Conservation (phyloP, 78 protist genomes). For the Planoprotostelium fungivorum region DNA sequence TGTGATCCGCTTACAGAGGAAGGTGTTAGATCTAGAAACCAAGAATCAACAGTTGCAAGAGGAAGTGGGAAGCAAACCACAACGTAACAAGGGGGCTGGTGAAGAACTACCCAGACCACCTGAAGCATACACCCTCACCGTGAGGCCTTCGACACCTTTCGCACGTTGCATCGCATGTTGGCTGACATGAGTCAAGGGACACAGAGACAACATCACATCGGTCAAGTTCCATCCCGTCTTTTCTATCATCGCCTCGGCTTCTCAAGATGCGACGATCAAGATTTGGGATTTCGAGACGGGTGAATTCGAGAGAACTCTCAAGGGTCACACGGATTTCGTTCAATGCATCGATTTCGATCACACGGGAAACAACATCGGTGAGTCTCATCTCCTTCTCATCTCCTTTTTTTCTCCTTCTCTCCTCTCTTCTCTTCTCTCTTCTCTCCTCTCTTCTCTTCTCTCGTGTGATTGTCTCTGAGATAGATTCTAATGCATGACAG, state of each 20-base stretch:
- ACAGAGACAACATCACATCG: conserved; percentile 61
- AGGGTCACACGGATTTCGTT: conserved; percentile 82
- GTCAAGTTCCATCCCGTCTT: conserved; percentile 71
- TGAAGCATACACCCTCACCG: conserved; percentile 39
- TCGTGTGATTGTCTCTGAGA: background rate
- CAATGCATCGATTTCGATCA: conserved; percentile 71
- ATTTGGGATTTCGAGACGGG: conserved; percentile 86
- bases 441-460: background rate
- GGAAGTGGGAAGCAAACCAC: conserved; percentile 30
- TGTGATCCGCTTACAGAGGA: conserved; percentile 69
- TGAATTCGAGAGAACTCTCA: conserved; percentile 72
- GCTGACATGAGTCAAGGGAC: conserved; percentile 19
- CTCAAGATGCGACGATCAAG: conserved; percentile 78
- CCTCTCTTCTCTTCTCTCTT: background rate
- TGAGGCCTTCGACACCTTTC: background rate
- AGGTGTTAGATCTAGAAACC: conserved; percentile 69
- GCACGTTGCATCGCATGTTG: background rate
- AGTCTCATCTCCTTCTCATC: background rate
- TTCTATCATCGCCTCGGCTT: conserved; percentile 63
- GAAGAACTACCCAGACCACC: conserved; percentile 81
- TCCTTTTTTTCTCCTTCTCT: background rate
- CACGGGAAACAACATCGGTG: conserved; percentile 26
- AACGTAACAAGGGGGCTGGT: background rate
- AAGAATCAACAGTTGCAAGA: conserved; percentile 51
- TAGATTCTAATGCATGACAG: conserved; percentile 12